Conservation (phyloP, 1,139 yeast species). For the Candida labiduridarum region DNA sequence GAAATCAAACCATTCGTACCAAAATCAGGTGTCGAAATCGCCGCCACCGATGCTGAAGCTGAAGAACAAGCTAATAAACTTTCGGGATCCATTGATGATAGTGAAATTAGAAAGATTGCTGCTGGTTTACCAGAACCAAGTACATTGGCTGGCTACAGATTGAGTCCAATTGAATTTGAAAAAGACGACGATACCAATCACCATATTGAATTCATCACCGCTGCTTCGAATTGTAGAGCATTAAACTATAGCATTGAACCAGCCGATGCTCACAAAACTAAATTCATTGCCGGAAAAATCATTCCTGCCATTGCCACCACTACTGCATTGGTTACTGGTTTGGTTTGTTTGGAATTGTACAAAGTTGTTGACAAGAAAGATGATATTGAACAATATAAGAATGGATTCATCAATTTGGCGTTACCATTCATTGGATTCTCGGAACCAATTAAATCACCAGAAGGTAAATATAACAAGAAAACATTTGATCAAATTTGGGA, state of each 20-base stretch:
- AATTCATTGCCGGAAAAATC: slow-evolving; percentile 89
- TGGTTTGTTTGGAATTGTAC: slow-evolving; percentile 88
- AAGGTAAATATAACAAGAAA: slow-evolving; percentile 79
- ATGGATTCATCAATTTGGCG: slow-evolving; percentile 92
- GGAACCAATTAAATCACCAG: slow-evolving; percentile 88
- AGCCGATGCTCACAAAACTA: slow-evolving; percentile 75
- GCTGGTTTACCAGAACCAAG: slow-evolving; percentile 87
- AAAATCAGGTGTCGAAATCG: slow-evolving; percentile 74
- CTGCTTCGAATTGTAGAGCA: slow-evolving; percentile 96
- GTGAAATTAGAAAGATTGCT: slow-evolving; percentile 60
- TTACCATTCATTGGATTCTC: slow-evolving; percentile 96
- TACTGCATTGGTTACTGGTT: slow-evolving; percentile 93
- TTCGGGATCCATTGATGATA: slow-evolving; percentile 57
- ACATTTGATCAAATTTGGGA: slow-evolving; percentile 93
- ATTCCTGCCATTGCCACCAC: slow-evolving; percentile 99
- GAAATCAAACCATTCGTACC: slow-evolving; percentile 60
- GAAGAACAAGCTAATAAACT: slow-evolving; percentile 66
- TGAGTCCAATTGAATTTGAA: slow-evolving; percentile 89
- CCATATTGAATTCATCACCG: slow-evolving; percentile 95
- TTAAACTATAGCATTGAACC: slow-evolving; percentile 83
- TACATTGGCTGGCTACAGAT: slow-evolving; percentile 83
- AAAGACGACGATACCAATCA: slow-evolving; percentile 97
- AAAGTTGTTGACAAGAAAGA: slow-evolving; percentile 78
- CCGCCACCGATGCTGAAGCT: slow-evolving; percentile 86
- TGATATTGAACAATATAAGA: slow-evolving; percentile 85